phyloP scores from a whole-genome alignment of 2,329 filamentous ascomycete genomes.

The Botrytis porri region DNA sequence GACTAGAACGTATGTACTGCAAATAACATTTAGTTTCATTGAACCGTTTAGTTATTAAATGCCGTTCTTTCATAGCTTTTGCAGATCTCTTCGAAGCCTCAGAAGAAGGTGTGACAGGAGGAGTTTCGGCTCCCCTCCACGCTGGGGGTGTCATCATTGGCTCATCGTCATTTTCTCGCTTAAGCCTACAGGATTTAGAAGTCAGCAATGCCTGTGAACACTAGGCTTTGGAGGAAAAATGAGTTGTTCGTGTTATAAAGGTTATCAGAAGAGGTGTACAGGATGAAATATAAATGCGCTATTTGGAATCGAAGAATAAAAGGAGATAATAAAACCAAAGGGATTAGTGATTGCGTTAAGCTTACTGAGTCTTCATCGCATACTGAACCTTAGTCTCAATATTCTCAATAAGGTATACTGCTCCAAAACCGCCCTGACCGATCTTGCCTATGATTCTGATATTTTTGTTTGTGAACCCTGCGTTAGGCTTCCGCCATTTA shows the following conservation, averaged over 20 bases:
- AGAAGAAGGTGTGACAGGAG: neutral
- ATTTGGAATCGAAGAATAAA: neutral
- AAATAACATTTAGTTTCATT: constrained; percentile 12
- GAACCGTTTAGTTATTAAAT: neutral
- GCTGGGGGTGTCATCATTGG: neutral
- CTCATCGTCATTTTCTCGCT: neutral
- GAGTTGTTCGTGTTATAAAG: neutral
- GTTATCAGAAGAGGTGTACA: neutral
- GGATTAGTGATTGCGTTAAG: neutral
- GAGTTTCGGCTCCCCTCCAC: neutral
- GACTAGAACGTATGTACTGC: neutral
- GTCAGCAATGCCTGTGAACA: neutral
- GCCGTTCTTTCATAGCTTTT: neutral
- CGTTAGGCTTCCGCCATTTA: neutral
- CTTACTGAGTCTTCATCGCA: constrained; percentile 7
- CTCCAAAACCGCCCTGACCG: neutral
- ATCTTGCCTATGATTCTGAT: neutral
- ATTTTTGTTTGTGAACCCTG: neutral
- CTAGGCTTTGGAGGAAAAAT: neutral
- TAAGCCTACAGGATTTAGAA: neutral
- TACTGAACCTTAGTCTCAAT: neutral
- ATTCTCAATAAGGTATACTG: constrained; percentile 9
- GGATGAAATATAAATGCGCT: neutral
- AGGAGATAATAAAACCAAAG: neutral
- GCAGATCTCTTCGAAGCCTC: neutral